Evolutionary conservation across 2,329 filamentous ascomycete genomes (phyloP).

Genomic region (Ophiocordyceps robertsii): DNA sequence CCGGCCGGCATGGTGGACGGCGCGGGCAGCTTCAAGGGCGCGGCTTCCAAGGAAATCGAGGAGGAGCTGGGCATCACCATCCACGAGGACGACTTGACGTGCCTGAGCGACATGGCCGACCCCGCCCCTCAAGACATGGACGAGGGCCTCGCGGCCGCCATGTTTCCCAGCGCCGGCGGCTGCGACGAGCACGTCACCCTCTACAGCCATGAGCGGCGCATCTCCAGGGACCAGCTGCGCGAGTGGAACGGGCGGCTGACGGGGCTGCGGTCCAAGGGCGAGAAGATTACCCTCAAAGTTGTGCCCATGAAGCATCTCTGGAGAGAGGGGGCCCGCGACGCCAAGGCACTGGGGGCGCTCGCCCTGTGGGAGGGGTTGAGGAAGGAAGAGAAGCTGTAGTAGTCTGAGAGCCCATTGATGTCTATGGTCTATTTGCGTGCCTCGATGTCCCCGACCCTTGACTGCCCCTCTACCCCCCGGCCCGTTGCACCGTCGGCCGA

Average conservation of each 20-base stretch:
- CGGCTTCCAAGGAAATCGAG: constrained; percentile 44
- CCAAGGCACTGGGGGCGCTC: constrained; percentile 45
- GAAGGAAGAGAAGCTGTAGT: constrained; percentile 28
- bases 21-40: constrained; percentile 38
- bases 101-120: constrained; percentile 36
- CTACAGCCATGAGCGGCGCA: constrained; percentile 39
- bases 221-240: constrained; percentile 33
- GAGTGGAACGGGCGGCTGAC: constrained; percentile 46
- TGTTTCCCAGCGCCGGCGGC: constrained; percentile 45
- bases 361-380: constrained; percentile 44
- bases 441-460: neutral
- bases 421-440: neutral
- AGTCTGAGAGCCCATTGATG: neutral
- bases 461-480: too few species aligned
- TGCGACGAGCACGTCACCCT: constrained; percentile 49
- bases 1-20: constrained; percentile 47
- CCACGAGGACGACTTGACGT: constrained; percentile 29
- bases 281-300: constrained; percentile 49
- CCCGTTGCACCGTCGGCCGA: too few species aligned
- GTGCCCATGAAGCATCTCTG: constrained; percentile 43
- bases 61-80: constrained; percentile 47
- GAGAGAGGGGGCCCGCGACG: constrained; percentile 42
- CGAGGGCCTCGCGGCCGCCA: constrained; percentile 28
- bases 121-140: constrained; percentile 11
- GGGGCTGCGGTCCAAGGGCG: constrained; percentile 41